Evolutionary conservation across 352 stramenopile genomes (phyloP).

Genomic region (Phytophthora tentaculata): DNA sequence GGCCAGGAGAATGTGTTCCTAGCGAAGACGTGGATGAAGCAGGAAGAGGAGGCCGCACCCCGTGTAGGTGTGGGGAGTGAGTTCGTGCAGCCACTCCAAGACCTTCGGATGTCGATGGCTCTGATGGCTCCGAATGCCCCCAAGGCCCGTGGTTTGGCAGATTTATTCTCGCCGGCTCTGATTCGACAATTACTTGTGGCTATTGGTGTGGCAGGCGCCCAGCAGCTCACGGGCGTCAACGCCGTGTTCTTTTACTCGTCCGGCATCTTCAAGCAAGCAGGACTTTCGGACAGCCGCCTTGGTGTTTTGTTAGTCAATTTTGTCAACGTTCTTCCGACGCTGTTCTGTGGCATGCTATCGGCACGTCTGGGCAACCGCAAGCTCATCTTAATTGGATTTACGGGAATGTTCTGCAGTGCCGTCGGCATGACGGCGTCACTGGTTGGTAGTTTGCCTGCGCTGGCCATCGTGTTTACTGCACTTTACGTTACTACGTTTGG

Average conservation of each 20-base stretch:
- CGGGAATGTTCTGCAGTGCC: constrained; percentile 55
- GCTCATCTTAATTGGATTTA: constrained; percentile 52
- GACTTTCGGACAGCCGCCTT: constrained; percentile 59
- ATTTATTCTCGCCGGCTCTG: constrained; percentile 31
- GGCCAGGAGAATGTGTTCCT: constrained; percentile 38
- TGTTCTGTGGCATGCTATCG: constrained; percentile 45
- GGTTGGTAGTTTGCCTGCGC: constrained; percentile 24
- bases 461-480: constrained; percentile 61
- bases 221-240: constrained; percentile 75
- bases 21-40: constrained; percentile 47
- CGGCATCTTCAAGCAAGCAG: constrained; percentile 60
- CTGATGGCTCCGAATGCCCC: constrained; percentile 27
- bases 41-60: constrained; percentile 32
- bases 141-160: constrained; percentile 21
- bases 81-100: constrained; percentile 29
- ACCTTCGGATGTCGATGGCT: constrained; percentile 35
- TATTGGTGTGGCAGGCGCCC: constrained; percentile 45
- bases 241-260: constrained; percentile 80
- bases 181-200: constrained; percentile 54
- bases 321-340: constrained; percentile 60
- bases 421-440: constrained; percentile 55
- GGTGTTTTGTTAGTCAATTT: constrained; percentile 63
- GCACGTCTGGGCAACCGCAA: constrained; percentile 53
- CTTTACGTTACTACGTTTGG: constrained; percentile 58
- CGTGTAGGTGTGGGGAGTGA: constrained; percentile 28